Evolutionary conservation across 306 rosid species (phyloP).

Genomic region (Senna siamea): DNA sequence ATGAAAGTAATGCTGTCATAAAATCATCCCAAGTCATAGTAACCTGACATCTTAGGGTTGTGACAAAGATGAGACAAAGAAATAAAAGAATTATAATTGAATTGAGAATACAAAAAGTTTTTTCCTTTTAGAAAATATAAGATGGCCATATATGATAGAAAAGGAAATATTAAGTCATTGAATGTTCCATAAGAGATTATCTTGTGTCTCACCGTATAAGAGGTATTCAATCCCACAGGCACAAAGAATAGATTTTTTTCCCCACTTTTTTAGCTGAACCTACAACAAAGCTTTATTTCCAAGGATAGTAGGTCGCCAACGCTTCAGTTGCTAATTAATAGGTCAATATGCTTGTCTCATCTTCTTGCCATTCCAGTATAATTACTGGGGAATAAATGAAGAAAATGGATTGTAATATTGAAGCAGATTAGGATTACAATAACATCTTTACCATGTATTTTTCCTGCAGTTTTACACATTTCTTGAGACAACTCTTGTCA

Average conservation of each 20-base stretch:
- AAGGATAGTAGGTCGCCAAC: not conserved
- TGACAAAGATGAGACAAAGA: conserved; percentile 10
- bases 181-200: not conserved
- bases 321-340: not conserved
- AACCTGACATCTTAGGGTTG: not conserved
- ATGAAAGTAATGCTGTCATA: conserved; percentile 2
- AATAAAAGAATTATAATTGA: not conserved
- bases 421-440: conserved; percentile 12
- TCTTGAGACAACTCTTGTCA: conserved; percentile 70
- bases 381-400: not conserved
- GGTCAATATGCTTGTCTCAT: not conserved
- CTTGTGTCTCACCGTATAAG: not conserved
- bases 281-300: not conserved
- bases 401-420: not conserved
- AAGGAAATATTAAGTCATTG: not conserved
- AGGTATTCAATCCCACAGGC: not conserved
- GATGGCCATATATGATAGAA: not conserved
- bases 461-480: conserved; percentile 76
- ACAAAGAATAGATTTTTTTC: no score
- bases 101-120: not conserved
- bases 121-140: not conserved
- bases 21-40: not conserved
- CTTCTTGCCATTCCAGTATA: not conserved
- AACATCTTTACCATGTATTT: conserved; percentile 15
- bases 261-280: no score